These are phyloP conservation scores for Colletotrichum sp. DNA, from an alignment of 2,329 filamentous ascomycete genomes.

Conservation along the genomic window DNA sequence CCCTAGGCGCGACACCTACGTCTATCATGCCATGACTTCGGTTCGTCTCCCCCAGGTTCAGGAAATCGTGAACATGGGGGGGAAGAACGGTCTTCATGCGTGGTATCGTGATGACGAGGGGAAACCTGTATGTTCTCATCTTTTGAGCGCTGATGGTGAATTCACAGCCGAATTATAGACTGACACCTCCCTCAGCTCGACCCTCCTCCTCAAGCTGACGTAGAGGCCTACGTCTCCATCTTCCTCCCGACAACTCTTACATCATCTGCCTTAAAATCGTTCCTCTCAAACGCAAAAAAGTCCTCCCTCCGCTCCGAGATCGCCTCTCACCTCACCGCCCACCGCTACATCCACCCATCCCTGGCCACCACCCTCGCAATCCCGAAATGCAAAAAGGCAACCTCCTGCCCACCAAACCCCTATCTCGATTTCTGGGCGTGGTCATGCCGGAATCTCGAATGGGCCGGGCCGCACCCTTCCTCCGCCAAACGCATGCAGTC, in stretches of 20 bases:
- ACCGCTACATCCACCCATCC: conserved; percentile 55
- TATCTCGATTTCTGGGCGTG: conserved; percentile 73
- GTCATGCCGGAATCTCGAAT: conserved; percentile 68
- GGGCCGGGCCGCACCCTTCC: conserved; percentile 63
- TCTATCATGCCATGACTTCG: conserved; percentile 57
- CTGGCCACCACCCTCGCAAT: conserved; percentile 44
- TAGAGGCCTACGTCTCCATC: conserved; percentile 70
- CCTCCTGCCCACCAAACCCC: conserved; percentile 56
- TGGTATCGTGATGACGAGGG: conserved; percentile 51
- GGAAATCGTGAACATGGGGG: conserved; percentile 47
- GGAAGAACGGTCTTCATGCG: conserved; percentile 49
- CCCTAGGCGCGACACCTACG: conserved; percentile 49
- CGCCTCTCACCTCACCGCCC: conserved; percentile 59
- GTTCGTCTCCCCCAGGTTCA: conserved; percentile 56
- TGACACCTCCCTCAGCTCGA: conserved; percentile 33
- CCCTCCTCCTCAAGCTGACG: conserved; percentile 61
- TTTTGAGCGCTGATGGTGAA: not conserved
- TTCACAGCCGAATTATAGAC: not conserved
- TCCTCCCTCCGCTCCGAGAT: conserved; percentile 63
- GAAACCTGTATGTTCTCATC: conserved; percentile 31
- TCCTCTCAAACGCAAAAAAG: conserved; percentile 69
- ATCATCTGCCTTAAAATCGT: conserved; percentile 64
- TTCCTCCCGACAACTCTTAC: conserved; percentile 68
- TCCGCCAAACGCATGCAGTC: conserved; percentile 59
- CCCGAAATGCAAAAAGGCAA: conserved; percentile 50